Conservation (phyloP, 2,329 filamentous ascomycete genomes). For the Fusarium zealandicum region DNA sequence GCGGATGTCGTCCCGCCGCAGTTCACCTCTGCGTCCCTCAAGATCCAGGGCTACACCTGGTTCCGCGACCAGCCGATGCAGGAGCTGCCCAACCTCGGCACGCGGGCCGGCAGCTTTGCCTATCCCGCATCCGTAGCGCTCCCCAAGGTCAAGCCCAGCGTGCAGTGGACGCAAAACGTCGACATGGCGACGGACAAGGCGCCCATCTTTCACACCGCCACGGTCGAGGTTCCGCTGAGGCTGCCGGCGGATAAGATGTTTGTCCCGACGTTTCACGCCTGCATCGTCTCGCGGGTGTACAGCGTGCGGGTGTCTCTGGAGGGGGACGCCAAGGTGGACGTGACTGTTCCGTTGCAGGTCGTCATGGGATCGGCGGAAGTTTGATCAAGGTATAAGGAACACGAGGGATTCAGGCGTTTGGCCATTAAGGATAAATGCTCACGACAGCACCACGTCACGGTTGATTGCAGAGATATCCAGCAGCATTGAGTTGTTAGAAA, state of each 20-base stretch:
- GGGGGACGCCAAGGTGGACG: slow-evolving; percentile 30
- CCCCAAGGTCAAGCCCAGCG: not conserved
- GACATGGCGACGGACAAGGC: slow-evolving; percentile 19
- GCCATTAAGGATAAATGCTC: slow-evolving; percentile 1
- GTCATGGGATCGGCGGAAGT: slow-evolving; percentile 24
- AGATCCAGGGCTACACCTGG: slow-evolving; percentile 33
- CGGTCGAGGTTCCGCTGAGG: slow-evolving; percentile 22
- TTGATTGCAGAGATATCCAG: slow-evolving; percentile 24
- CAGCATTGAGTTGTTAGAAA: not conserved
- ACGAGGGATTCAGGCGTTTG: not conserved
- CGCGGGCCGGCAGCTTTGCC: slow-evolving; percentile 18
- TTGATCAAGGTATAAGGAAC: not conserved
- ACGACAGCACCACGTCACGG: slow-evolving; percentile 6
- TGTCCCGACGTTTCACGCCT: slow-evolving; percentile 27
- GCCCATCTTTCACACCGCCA: slow-evolving; percentile 29
- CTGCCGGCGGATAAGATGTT: slow-evolving; percentile 28
- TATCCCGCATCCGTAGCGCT: slow-evolving; percentile 22
- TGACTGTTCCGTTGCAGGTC: slow-evolving; percentile 25
- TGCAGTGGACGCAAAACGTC: slow-evolving; percentile 30
- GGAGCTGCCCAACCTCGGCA: slow-evolving; percentile 26
- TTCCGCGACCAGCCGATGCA: slow-evolving; percentile 32
- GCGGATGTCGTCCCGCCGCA: slow-evolving; percentile 22
- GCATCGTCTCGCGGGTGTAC: slow-evolving; percentile 25
- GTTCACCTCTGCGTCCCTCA: slow-evolving; percentile 13
- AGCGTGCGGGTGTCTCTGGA: slow-evolving; percentile 21